These are phyloP conservation scores for Aureobasidium sp. DNA, from an alignment of 2,329 filamentous ascomycete species.

Conservation along the genomic window DNA sequence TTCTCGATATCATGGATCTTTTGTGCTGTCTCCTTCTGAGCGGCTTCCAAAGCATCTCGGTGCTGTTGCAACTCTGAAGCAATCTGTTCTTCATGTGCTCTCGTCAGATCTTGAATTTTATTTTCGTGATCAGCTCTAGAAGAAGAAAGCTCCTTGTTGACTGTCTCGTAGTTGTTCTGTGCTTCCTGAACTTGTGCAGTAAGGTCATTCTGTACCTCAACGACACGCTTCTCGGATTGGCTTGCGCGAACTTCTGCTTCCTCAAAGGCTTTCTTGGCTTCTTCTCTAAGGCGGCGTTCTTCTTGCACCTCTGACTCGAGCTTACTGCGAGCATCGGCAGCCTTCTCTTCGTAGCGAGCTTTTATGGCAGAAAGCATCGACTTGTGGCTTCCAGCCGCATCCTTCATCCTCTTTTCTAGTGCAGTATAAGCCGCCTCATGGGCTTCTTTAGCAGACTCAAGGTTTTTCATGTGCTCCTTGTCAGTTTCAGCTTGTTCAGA, in stretches of 20 bases:
- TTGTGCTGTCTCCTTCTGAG: background rate
- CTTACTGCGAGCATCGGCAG: slow-evolving; percentile 7
- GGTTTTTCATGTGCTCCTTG: slow-evolving; percentile 17
- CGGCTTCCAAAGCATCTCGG: slow-evolving; percentile 1
- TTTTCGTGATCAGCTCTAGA: background rate
- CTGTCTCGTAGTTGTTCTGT: background rate
- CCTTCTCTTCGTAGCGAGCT: slow-evolving; percentile 16
- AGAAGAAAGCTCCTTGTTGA: background rate
- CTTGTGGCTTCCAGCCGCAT: slow-evolving; percentile 12
- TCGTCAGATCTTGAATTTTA: slow-evolving; percentile 5
- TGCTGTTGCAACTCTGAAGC: background rate
- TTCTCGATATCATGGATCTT: background rate
- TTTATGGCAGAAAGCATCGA: slow-evolving; percentile 13
- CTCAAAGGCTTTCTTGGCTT: slow-evolving; percentile 4
- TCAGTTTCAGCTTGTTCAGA: slow-evolving; percentile 17
- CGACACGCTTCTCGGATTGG: slow-evolving; percentile 2
- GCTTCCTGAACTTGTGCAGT: background rate
- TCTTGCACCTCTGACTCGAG: slow-evolving; percentile 11
- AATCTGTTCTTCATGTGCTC: slow-evolving; percentile 1
- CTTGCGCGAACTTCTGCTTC: background rate
- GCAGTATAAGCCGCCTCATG: slow-evolving; percentile 12
- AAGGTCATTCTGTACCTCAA: slow-evolving; percentile 9
- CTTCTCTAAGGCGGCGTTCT: background rate
- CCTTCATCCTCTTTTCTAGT: slow-evolving; percentile 13
- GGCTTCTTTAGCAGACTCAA: slow-evolving; percentile 5